These are phyloP conservation scores for Botrytis tulipae DNA, from an alignment of 2,329 filamentous ascomycete genomes.

Conservation along the genomic window DNA sequence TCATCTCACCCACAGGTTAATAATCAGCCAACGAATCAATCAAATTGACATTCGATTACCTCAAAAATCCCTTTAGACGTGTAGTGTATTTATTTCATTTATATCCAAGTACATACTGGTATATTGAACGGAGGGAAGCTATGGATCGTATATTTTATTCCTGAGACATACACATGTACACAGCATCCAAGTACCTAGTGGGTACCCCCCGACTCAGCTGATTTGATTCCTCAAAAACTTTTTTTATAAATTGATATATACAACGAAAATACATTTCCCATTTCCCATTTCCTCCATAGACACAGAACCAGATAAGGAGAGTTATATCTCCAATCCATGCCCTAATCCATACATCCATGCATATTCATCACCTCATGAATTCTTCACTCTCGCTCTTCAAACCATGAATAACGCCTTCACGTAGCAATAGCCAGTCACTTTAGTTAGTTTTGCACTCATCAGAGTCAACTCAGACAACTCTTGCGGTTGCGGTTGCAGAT, in stretches of 20 bases:
- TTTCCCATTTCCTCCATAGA: background rate
- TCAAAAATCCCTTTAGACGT: too few species aligned
- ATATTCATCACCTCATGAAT: conserved; percentile 1
- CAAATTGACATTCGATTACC: too few species aligned
- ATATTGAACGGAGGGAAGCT: too few species aligned
- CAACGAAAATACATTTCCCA: background rate
- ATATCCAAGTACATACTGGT: too few species aligned
- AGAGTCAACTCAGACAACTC: background rate
- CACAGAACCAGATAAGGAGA: background rate
- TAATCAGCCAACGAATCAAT: too few species aligned
- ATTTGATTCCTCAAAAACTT: background rate
- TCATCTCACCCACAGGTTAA: too few species aligned
- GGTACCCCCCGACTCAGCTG: background rate
- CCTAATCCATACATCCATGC: background rate
- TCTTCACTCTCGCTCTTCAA: background rate
- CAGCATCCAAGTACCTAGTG: too few species aligned
- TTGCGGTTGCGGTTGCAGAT: too few species aligned
- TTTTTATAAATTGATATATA: background rate
- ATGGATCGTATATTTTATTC: too few species aligned
- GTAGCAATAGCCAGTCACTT: background rate
- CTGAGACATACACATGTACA: too few species aligned
- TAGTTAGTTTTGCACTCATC: conserved; percentile 2
- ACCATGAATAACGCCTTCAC: background rate
- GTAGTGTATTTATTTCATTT: too few species aligned
- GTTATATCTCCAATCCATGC: background rate